Conservation (phyloP, 176 grass and related monocot genomes). For the Thalia dealbata region DNA sequence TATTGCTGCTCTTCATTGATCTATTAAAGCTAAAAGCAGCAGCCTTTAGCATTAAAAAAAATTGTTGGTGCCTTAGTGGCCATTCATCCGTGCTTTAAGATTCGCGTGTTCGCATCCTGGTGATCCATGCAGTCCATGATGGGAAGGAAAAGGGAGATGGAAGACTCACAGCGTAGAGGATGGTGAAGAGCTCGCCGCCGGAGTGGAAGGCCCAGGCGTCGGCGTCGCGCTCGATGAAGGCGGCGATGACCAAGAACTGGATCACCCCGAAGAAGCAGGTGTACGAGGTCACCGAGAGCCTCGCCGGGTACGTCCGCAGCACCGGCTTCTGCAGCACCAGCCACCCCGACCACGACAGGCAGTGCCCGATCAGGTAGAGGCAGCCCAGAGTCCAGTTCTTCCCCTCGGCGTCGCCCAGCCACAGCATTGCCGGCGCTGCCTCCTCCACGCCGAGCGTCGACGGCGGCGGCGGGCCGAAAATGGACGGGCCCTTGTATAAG, state of each 20-base stretch:
- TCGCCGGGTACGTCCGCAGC: constrained; percentile 87
- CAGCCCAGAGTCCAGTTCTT: constrained; percentile 95
- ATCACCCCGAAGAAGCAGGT: constrained; percentile 99
- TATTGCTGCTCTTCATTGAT: too few relatives aligned
- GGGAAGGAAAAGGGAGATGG: too few relatives aligned
- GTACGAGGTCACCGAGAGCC: constrained; percentile 87
- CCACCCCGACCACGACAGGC: constrained; percentile 96
- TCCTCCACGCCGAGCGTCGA: not conserved
- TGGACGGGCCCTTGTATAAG: constrained; percentile 73
- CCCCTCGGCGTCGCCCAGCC: constrained; percentile 21
- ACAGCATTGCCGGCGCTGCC: not conserved
- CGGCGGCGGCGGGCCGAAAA: constrained; percentile 31
- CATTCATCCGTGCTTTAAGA: not conserved
- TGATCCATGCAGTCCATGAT: not conserved
- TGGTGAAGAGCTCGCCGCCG: constrained; percentile 86
- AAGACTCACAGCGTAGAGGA: constrained; percentile 68
- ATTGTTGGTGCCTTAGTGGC: too few relatives aligned
- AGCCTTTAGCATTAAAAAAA: too few relatives aligned
- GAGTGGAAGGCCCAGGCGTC: constrained; percentile 87
- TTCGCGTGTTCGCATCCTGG: not conserved
- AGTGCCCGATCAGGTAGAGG: constrained; percentile 89
- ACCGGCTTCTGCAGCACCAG: constrained; percentile 88
- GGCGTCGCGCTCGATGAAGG: constrained; percentile 89
- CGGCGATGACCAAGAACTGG: constrained; percentile 90
- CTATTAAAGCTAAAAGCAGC: too few relatives aligned